Evolutionary conservation across 2,329 filamentous ascomycete species (phyloP).

Genomic region (Trichoderma brevicompactum): DNA sequence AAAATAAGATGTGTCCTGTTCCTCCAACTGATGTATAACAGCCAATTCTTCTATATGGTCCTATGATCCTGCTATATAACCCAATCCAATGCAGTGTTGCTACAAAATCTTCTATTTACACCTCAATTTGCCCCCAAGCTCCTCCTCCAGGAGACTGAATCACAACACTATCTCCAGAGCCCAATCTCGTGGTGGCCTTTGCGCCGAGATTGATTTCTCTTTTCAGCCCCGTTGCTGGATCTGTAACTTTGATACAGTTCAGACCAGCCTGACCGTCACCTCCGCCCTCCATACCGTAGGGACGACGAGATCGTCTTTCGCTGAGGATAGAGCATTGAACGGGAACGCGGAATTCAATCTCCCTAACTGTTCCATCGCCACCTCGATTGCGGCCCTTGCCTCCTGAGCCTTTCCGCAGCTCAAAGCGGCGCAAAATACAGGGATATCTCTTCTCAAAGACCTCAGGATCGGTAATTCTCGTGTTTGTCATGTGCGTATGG

Average conservation of each 20-base stretch:
- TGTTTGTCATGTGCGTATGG: conserved; percentile 88
- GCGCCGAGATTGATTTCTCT: conserved; percentile 60
- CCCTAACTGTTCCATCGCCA: conserved; percentile 75
- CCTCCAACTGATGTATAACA: too few species aligned
- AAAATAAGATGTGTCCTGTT: too few species aligned
- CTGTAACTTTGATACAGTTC: conserved; percentile 50
- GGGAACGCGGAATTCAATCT: conserved; percentile 80
- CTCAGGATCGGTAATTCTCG: conserved; percentile 79
- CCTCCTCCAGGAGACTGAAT: conserved; percentile 66
- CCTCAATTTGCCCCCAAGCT: conserved; percentile 55
- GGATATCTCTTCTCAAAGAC: conserved; percentile 79
- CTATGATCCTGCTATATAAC: not conserved
- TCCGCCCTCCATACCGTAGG: conserved; percentile 75
- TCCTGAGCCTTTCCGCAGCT: conserved; percentile 60
- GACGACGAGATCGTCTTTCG: conserved; percentile 72
- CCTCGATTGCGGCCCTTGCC: conserved; percentile 67
- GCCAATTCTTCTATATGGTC: too few species aligned
- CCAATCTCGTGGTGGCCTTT: conserved; percentile 63
- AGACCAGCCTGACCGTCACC: conserved; percentile 68
- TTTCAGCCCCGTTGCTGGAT: conserved; percentile 31
- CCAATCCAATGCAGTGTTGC: not conserved
- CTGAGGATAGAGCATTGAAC: conserved; percentile 79
- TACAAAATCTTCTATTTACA: not conserved
- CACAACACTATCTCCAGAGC: conserved; percentile 63
- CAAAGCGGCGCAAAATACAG: conserved; percentile 67